Conservation (phyloP, 2,329 filamentous ascomycete species). For the Botryotinia calthae region DNA sequence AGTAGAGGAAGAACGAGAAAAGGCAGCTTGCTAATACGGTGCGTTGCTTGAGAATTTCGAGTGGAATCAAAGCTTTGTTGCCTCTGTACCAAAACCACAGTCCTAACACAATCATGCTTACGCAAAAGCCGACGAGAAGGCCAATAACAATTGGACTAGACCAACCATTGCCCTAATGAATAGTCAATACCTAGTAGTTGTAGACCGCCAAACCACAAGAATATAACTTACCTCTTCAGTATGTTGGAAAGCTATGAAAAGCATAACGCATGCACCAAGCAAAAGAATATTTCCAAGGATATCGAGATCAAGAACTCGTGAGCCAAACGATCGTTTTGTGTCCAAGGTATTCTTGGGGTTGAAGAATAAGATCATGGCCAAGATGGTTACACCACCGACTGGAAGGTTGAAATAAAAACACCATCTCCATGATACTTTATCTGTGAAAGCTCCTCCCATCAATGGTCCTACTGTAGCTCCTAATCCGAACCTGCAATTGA, state of each 20-base stretch:
- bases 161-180: conserved; percentile 32
- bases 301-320: conserved; percentile 43
- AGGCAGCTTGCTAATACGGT: conserved; percentile 37
- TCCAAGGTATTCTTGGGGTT: neutral
- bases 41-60: conserved; percentile 40
- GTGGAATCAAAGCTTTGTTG: conserved; percentile 49
- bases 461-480: conserved; percentile 55
- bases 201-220: neutral
- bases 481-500: conserved; percentile 51
- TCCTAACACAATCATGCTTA: conserved; percentile 34
- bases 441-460: conserved; percentile 1
- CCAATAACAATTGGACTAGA: conserved; percentile 35
- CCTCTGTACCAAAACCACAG: conserved; percentile 42
- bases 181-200: neutral
- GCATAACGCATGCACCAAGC: conserved; percentile 41
- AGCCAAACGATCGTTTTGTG: neutral
- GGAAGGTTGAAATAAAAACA: conserved; percentile 57
- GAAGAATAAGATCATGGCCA: conserved; percentile 5
- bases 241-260: conserved; percentile 48
- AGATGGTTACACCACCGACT: conserved; percentile 38
- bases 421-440: conserved; percentile 15
- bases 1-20: conserved; percentile 28
- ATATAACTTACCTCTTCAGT: conserved; percentile 37
- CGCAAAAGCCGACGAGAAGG: conserved; percentile 34
- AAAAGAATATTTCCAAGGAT: conserved; percentile 45